A percentile compares a stretch with the other conserved stretches of the same genome.
Conservation (phyloP, 2,329 filamentous ascomycete genomes). For the Lecanicillium sp. region DNA sequence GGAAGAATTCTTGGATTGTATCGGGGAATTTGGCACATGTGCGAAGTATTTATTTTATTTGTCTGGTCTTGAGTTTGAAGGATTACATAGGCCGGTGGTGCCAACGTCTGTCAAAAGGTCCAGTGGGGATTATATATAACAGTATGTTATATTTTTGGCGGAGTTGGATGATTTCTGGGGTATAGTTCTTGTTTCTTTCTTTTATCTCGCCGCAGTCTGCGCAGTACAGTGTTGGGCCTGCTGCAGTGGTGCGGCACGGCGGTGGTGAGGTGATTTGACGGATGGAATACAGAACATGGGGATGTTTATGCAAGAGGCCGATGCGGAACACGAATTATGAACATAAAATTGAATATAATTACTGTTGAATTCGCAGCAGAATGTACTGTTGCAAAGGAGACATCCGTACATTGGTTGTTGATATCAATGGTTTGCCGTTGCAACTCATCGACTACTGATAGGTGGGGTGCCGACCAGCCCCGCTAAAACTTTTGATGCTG, state of each 20-base stretch:
- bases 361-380: too few species aligned
- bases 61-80: background rate
- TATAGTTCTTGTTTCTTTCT: background rate
- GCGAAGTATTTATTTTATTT: background rate
- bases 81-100: background rate
- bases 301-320: too few species aligned
- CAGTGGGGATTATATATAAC: conserved; percentile 12
- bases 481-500: conserved; percentile 1
- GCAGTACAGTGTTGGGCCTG: too few species aligned
- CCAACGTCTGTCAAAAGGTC: conserved; percentile 11
- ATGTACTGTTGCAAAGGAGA: too few species aligned
- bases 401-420: too few species aligned
- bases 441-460: background rate
- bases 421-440: background rate
- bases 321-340: too few species aligned
- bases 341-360: too few species aligned
- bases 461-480: background rate
- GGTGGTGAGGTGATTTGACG: too few species aligned
- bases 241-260: too few species aligned
- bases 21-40: too few species aligned
- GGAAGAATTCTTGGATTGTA: too few species aligned
- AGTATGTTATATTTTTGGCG: conserved; percentile 1
- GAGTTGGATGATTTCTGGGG: background rate
- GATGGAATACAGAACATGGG: too few species aligned
- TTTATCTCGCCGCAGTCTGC: background rate